Base-by-base conservation (phyloP, 2,329 filamentous ascomycete species). In the Plenodomus biglobosus region DNA sequence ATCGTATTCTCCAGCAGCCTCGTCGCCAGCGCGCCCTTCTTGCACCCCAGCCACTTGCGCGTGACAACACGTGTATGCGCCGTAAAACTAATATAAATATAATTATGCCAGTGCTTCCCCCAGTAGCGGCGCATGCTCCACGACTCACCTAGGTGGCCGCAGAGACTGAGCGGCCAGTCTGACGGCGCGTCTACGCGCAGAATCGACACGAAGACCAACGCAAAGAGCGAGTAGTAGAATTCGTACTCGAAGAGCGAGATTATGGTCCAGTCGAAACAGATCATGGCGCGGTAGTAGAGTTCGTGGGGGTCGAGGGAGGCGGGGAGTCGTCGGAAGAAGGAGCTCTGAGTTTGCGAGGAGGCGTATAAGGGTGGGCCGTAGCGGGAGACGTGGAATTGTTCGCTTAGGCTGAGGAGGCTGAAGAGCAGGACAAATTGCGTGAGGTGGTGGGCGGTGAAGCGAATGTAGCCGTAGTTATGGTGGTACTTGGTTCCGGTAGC, bases 61-160 rank as follows among this genome's bases (percentile, higher is more conserved):
- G 53, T 59, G 1, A 62, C 8, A n/a, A 58, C 24, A 42, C 53
- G 55, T 17, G 45, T 37, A 21, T 62, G 58, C 8, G 48, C 50
- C 1, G 38, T 32, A 37, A 62, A 59, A 6, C 48, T 52, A 13
- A 46, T 39, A 19, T 56, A 48, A 18, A 63, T 52, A 21, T 46
- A 63, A 15, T 57, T 58, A 37, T 63, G 60, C 60, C 60, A 63
- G 34, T 62, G 58, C 8, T 42, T 38, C 1, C 52, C 46, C 60
- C 60, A 63, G 18, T 59, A 63, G 10, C 46, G 11, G 2, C 60
- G 30, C 2, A 62, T 58, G 5, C 42, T 55, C 32, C 34, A 56
- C 10, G 48, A 45, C 1, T 48, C 42, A 1, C 13, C 13, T 2
- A 59, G 3, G 0, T 36, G 16, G 1, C 57, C 58, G 40, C 55